These are phyloP conservation scores for Persicaria maculosa DNA, from an alignment of 148 eudicot species.

Conservation along the genomic window DNA sequence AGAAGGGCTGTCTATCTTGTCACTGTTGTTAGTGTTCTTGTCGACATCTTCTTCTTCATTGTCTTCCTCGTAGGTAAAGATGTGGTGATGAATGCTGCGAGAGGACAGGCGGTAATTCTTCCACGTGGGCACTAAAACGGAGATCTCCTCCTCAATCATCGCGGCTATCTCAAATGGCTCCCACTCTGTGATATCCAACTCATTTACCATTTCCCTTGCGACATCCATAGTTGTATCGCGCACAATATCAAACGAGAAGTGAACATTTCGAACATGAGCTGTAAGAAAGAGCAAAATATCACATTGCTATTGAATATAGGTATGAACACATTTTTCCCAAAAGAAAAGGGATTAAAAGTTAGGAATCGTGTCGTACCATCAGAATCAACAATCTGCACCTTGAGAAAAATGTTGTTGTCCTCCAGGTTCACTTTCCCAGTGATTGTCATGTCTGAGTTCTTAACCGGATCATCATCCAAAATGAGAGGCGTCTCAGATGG, in stretches of 20 bases:
- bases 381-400: constrained; percentile 53
- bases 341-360: not conserved
- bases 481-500: constrained; percentile 21
- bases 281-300: not conserved
- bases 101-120: constrained; percentile 18
- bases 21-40: constrained; percentile 16
- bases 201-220: constrained; percentile 77
- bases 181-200: constrained; percentile 65
- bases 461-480: constrained; percentile 19
- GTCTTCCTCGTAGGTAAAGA: constrained; percentile 33
- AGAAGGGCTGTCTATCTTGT: constrained; percentile 10
- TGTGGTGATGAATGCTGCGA: constrained; percentile 32
- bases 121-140: constrained; percentile 50
- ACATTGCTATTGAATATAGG: not conserved
- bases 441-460: constrained; percentile 60
- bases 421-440: constrained; percentile 59
- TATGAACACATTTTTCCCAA: not conserved
- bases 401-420: constrained; percentile 57
- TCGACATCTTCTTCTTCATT: constrained; percentile 31
- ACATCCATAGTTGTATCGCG: constrained; percentile 65
- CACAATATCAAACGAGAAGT: constrained; percentile 51
- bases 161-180: constrained; percentile 58
- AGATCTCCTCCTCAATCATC: constrained; percentile 62
- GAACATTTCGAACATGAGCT: constrained; percentile 52
- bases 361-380: constrained; percentile 35